A percentile compares a stretch with the other conserved stretches of the same genome.
Evolutionary conservation across 2,329 filamentous ascomycete genomes (phyloP).

Genomic region (Xylariales sp.): DNA sequence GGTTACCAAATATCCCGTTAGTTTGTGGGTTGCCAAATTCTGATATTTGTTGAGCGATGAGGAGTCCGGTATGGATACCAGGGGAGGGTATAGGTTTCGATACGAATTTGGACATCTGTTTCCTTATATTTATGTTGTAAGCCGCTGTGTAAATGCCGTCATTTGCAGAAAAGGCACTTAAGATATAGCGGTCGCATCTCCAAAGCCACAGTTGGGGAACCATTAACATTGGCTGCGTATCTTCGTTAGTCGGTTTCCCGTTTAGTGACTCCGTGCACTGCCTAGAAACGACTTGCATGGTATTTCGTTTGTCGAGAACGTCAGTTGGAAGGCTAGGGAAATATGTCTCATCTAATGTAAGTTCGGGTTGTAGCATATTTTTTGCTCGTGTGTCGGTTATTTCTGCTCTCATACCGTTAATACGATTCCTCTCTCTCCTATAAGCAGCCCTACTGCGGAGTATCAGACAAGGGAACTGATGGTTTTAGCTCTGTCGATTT

Average conservation of each 20-base stretch:
- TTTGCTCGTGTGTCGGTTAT: too few relatives aligned
- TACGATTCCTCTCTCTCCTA: too few relatives aligned
- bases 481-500: neutral
- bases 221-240: conserved; percentile 15
- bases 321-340: conserved; percentile 19
- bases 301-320: conserved; percentile 2
- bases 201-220: conserved; percentile 25
- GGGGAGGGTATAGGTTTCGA: neutral
- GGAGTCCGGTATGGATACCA: neutral
- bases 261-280: neutral
- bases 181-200: conserved; percentile 8
- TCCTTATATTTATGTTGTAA: too few relatives aligned
- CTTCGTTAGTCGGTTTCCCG: neutral
- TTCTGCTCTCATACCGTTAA: neutral
- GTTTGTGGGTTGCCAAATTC: conserved; percentile 10
- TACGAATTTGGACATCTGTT: too few relatives aligned
- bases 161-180: conserved; percentile 16
- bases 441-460: neutral
- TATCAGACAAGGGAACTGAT: conserved; percentile 17
- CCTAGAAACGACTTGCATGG: conserved; percentile 25
- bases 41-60: conserved; percentile 5
- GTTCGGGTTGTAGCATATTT: neutral
- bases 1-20: neutral
- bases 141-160: neutral
- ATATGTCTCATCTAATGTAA: conserved; percentile 33